Conservation (phyloP, 345 rosid species). For the Camelina laxa region DNA sequence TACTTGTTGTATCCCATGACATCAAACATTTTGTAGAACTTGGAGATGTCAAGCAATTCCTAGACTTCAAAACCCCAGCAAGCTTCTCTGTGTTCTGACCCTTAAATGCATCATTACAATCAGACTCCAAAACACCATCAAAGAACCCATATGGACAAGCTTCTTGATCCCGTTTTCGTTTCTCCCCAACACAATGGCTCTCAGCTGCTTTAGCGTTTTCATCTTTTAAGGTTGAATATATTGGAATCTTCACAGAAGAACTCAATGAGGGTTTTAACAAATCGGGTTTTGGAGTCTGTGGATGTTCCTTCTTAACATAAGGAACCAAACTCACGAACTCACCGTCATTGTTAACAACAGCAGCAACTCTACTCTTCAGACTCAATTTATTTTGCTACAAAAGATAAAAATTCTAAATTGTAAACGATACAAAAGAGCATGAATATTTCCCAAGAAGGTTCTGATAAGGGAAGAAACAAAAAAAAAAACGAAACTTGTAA, state of each 20-base stretch:
- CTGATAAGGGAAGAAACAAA: too few relatives aligned
- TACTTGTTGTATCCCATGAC: constrained; percentile 41
- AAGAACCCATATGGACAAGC: constrained; percentile 51
- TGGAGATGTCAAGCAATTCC: constrained; percentile 66
- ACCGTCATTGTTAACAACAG: constrained; percentile 45
- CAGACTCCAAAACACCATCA: constrained; percentile 53
- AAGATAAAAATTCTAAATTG: constrained; percentile 1
- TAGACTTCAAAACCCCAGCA: constrained; percentile 63
- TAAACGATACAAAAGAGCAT: background rate
- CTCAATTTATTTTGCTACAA: constrained; percentile 70
- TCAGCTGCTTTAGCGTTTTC: constrained; percentile 37
- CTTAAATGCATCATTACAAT: constrained; percentile 48
- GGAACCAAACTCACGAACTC: constrained; percentile 78
- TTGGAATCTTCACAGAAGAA: constrained; percentile 63
- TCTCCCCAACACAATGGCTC: constrained; percentile 36
- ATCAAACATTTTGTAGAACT: constrained; percentile 57
- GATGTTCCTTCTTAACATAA: constrained; percentile 62
- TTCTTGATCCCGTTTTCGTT: constrained; percentile 56
- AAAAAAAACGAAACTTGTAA: constrained; percentile 19
- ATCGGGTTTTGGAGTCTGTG: constrained; percentile 45
- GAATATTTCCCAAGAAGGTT: background rate
- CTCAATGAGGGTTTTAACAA: constrained; percentile 48
- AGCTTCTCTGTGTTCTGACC: constrained; percentile 61
- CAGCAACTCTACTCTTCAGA: constrained; percentile 47
- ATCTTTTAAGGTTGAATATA: constrained; percentile 46